Evolutionary conservation across 1,284 basidiomycete species (phyloP), one percentile per base, ranked within the genome.

Genomic region (Peniophora sp.): DNA sequence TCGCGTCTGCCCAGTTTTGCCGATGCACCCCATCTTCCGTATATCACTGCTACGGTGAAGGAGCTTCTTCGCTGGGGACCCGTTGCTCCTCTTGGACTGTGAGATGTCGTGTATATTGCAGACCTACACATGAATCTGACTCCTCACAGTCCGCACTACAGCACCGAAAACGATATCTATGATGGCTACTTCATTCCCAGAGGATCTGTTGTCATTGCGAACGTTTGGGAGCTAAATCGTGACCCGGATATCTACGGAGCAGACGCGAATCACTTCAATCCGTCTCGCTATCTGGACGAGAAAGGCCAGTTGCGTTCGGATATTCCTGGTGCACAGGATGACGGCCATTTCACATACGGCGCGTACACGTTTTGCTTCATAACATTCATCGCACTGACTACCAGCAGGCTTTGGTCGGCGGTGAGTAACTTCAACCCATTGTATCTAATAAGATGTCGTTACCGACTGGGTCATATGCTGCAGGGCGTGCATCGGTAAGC

Each of bases 11-110:
- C 68, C 1, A 58, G 56, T 9, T 64, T 68, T 36, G 56, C 55
- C 11, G 68, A 70, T 50, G 48, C 60, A 8, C 52, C 55, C 3
- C 48, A 53, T 25, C 50, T 69, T 23, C 63, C 65, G 2, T 67
- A 65, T 52, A 52, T 67, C 39, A 51, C 58, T 11, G 63, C 63
- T 2, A 55, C 63, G 24, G 59, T 67, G 11, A 61, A 63, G 41
- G 69, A 70, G 54, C 54, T 60, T 9, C 52, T 68, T 17, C 58
- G 66, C 24, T 69, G 67, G 67, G 35, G 48, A 16, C 50, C 59
- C 43, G 51, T 56, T 17, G 47, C 47, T 6, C 59, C 59, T 22
- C 32, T 60, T 9, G 60, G 59, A 17, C 48, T 58, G 12, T 32
- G 27, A 32, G 12, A 32, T 32, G 27, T 5, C 27, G 27, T 32